A percentile compares a stretch with the other conserved stretches of the same genome.
phyloP scores from a whole-genome alignment of 345 rosid genomes.

The Gossypium herbaceum region DNA sequence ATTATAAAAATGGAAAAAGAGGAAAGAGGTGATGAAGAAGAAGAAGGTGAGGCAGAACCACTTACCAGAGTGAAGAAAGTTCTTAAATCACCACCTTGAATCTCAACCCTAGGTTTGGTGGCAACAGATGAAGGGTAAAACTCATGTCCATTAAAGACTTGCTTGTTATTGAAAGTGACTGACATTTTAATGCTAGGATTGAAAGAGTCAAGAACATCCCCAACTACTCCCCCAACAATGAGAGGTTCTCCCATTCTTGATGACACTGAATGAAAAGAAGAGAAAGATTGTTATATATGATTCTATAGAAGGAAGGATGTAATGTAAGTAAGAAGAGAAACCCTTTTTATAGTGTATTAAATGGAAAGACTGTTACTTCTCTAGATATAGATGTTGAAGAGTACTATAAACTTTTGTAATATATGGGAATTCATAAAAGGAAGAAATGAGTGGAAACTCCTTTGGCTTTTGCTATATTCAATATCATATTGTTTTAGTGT shows the following conservation, averaged over 20 bases:
- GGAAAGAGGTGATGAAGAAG: neutral
- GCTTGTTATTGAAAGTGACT: constrained; percentile 26
- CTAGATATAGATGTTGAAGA: constrained; percentile 9
- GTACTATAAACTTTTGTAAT: neutral
- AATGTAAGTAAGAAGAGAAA: neutral
- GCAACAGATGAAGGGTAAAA: constrained; percentile 33
- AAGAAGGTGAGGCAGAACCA: neutral
- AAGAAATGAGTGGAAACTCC: constrained; percentile 4
- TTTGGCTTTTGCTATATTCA: neutral
- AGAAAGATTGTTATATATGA: neutral
- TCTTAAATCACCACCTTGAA: constrained; percentile 46
- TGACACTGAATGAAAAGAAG: neutral
- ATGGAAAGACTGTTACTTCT: neutral
- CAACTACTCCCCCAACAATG: constrained; percentile 36
- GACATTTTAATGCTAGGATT: constrained; percentile 26
- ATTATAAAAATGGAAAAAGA: neutral
- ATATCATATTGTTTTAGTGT: constrained; percentile 7
- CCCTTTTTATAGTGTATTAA: neutral
- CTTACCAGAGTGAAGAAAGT: constrained; percentile 63
- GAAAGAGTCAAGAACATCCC: constrained; percentile 39
- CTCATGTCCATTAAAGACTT: constrained; percentile 36
- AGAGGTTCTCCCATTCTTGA: constrained; percentile 22
- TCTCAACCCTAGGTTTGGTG: constrained; percentile 31
- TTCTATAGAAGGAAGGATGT: neutral
- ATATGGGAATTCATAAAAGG: neutral